A percentile compares a stretch with the other conserved stretches of the same genome.
Conservation (phyloP, 1,284 basidiomycete genomes). For the Boletus hoseneyae region DNA sequence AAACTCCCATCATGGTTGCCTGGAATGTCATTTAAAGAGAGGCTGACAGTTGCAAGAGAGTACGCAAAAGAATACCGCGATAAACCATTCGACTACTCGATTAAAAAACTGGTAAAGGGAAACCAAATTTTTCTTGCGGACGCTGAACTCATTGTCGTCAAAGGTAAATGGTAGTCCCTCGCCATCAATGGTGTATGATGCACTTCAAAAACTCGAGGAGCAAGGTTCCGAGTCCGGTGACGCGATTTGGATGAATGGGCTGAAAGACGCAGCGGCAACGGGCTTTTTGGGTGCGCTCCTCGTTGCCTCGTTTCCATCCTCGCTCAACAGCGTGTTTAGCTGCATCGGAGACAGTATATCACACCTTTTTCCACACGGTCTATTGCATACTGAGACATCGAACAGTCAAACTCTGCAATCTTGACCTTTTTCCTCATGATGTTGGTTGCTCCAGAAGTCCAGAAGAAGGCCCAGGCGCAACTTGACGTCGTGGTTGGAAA, state of each 20-base stretch:
- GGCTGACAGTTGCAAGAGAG: background rate
- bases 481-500: slow-evolving; percentile 3
- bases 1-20: background rate
- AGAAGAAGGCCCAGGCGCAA: background rate
- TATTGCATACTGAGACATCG: background rate
- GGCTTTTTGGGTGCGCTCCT: background rate
- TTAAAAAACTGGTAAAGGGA: background rate
- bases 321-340: background rate
- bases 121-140: background rate
- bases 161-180: background rate
- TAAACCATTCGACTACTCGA: background rate
- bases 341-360: background rate
- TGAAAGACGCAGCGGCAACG: background rate
- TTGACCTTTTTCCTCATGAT: slow-evolving; percentile 2
- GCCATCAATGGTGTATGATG: background rate
- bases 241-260: background rate
- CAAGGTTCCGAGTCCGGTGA: background rate
- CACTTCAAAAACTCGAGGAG: background rate
- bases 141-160: background rate
- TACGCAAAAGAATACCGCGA: background rate
- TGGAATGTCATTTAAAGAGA: background rate
- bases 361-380: background rate
- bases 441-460: background rate
- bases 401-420: slow-evolving; percentile 2
- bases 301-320: background rate